These are phyloP conservation scores for Globisporangium lucens DNA, from an alignment of 352 stramenopile species.

Conservation along the genomic window DNA sequence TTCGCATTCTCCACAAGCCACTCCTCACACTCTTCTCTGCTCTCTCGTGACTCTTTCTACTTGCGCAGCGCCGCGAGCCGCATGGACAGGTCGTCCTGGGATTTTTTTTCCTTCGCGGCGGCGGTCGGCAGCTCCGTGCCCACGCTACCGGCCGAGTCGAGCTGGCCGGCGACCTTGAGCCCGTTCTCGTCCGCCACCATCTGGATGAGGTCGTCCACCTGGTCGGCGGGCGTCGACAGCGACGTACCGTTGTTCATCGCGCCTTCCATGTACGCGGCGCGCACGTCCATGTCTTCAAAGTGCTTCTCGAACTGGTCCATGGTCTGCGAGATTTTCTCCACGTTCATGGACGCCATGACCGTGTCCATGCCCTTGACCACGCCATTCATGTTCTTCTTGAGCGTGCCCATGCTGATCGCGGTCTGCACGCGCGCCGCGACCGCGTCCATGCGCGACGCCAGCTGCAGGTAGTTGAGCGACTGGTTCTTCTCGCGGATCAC, in stretches of 20 bases:
- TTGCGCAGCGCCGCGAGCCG: slow-evolving; percentile 79
- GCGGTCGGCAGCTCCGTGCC: slow-evolving; percentile 72
- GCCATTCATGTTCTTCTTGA: slow-evolving; percentile 95
- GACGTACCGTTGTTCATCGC: slow-evolving; percentile 96
- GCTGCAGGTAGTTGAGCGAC: slow-evolving; percentile 94
- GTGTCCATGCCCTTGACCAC: slow-evolving; percentile 97
- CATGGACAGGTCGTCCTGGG: slow-evolving; percentile 80
- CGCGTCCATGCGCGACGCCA: slow-evolving; percentile 95
- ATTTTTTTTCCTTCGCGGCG: slow-evolving; percentile 73
- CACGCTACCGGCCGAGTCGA: slow-evolving; percentile 91
- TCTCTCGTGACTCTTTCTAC: slow-evolving; percentile 1
- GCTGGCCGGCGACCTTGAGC: slow-evolving; percentile 92
- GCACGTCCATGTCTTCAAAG: slow-evolving; percentile 99
- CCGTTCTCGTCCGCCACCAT: slow-evolving; percentile 98
- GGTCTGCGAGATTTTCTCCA: slow-evolving; percentile 95
- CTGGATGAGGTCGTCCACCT: slow-evolving; percentile 97
- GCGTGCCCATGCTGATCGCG: slow-evolving; percentile 93
- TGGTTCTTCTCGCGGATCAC: slow-evolving; percentile 85
- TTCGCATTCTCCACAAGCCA: not conserved
- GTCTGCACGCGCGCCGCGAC: slow-evolving; percentile 96
- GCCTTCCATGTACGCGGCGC: slow-evolving; percentile 97
- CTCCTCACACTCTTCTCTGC: not conserved
- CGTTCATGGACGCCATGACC: slow-evolving; percentile 96
- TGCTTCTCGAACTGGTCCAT: slow-evolving; percentile 99
- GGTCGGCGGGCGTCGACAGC: slow-evolving; percentile 94